Conservation (phyloP, 768 basidiomycete genomes). For the Russula earlei region DNA sequence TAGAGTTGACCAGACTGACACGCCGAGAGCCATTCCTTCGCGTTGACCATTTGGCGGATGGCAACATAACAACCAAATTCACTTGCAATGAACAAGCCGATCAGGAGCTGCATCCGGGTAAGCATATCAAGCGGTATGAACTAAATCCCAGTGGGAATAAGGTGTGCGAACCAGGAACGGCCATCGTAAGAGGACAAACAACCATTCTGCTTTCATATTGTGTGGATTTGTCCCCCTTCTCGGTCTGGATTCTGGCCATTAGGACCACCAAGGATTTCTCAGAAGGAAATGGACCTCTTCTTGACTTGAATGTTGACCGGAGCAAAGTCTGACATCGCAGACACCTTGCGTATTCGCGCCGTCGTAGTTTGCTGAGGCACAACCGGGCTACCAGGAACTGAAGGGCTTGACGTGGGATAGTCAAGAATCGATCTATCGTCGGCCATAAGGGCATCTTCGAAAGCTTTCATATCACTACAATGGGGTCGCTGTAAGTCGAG, state of each 20-base stretch:
- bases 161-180: slow-evolving; percentile 58
- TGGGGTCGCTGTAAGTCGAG: background rate
- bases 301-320: slow-evolving; percentile 82
- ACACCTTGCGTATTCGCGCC: slow-evolving; percentile 64
- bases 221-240: slow-evolving; percentile 27
- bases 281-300: slow-evolving; percentile 42
- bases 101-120: slow-evolving; percentile 50
- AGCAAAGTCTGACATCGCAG: slow-evolving; percentile 80
- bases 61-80: slow-evolving; percentile 85
- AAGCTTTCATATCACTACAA: slow-evolving; percentile 60
- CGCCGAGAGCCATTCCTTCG: slow-evolving; percentile 86
- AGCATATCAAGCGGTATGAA: background rate
- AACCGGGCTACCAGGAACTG: slow-evolving; percentile 22
- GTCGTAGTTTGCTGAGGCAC: slow-evolving; percentile 20
- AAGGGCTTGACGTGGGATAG: slow-evolving; percentile 27
- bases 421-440: slow-evolving; percentile 42
- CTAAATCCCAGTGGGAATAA: background rate
- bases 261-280: background rate
- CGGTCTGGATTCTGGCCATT: slow-evolving; percentile 23
- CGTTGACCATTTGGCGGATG: slow-evolving; percentile 86
- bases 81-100: slow-evolving; percentile 71
- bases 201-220: slow-evolving; percentile 54
- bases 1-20: slow-evolving; percentile 39
- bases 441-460: slow-evolving; percentile 59
- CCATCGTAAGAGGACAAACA: slow-evolving; percentile 77